Evolutionary conservation across 305 asterid species (phyloP).

Genomic region (Coffea humblotiana): DNA sequence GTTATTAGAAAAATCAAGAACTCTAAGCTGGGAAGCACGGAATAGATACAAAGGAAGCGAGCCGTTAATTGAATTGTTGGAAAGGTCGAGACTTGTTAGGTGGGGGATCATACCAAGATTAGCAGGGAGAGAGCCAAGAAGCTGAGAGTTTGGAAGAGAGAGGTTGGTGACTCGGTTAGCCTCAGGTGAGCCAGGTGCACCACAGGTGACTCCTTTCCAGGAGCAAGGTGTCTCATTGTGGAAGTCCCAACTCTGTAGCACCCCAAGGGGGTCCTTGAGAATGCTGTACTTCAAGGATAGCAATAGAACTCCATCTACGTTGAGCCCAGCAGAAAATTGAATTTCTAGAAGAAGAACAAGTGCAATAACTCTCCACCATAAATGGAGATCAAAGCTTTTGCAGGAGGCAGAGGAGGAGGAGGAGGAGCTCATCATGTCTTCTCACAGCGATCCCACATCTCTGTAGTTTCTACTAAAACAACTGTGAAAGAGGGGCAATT

Average conservation of each 20-base stretch:
- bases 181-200: constrained; percentile 46
- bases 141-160: constrained; percentile 51
- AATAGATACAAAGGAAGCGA: constrained; percentile 62
- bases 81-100: constrained; percentile 53
- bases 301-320: constrained; percentile 60
- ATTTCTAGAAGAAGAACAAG: constrained; percentile 34
- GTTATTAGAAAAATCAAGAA: constrained; percentile 69
- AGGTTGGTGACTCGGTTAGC: constrained; percentile 60
- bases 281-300: constrained; percentile 59
- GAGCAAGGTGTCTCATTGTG: constrained; percentile 62
- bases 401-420: not conserved
- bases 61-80: constrained; percentile 73
- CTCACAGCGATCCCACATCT: constrained; percentile 44
- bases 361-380: constrained; percentile 44
- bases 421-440: constrained; percentile 43
- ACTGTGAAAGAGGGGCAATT: not conserved
- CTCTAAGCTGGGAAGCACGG: constrained; percentile 48
- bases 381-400: constrained; percentile 37
- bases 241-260: constrained; percentile 51
- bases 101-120: constrained; percentile 64
- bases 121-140: constrained; percentile 61
- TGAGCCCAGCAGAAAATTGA: constrained; percentile 46
- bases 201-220: constrained; percentile 77
- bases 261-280: constrained; percentile 54
- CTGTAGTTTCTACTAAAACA: constrained; percentile 21